Conservation (phyloP, 306 rosid genomes). For the Cucurbita moschata region DNA sequence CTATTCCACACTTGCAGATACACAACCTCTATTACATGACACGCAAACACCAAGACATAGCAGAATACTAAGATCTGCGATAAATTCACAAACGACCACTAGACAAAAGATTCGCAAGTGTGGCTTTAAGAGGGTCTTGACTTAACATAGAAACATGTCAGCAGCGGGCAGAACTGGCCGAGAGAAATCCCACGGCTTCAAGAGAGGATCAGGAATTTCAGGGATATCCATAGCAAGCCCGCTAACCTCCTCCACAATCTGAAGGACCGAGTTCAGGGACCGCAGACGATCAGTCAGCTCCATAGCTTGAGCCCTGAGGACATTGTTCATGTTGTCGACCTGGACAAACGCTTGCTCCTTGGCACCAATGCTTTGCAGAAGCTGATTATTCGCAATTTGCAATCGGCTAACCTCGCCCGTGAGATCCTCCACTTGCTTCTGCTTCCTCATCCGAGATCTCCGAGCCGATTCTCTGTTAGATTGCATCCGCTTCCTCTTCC, state of each 20-base stretch:
- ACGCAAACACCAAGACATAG: background rate
- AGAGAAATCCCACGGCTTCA: conserved; percentile 61
- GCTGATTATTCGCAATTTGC: conserved; percentile 28
- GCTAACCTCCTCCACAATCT: conserved; percentile 55
- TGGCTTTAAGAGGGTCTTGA: background rate
- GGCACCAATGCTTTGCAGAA: conserved; percentile 26
- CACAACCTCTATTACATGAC: background rate
- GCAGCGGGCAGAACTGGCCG: conserved; percentile 35
- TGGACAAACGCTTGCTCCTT: conserved; percentile 45
- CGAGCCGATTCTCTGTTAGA: conserved; percentile 92
- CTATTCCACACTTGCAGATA: background rate
- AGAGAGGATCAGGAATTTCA: conserved; percentile 56
- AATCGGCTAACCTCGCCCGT: conserved; percentile 36
- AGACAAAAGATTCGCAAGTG: background rate
- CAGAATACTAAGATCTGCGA: background rate
- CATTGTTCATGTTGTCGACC: conserved; percentile 36
- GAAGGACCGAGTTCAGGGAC: conserved; percentile 55
- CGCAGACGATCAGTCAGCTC: conserved; percentile 65
- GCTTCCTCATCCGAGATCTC: conserved; percentile 84
- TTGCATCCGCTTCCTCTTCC: conserved; percentile 86
- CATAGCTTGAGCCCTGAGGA: conserved; percentile 46
- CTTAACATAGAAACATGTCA: conserved; percentile 34
- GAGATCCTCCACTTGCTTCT: conserved; percentile 74
- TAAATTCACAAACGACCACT: background rate
- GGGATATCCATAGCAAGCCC: conserved; percentile 55